Base-by-base conservation (phyloP, 192 early-diverging fungal species). In the Entomortierella beljakovae region DNA sequence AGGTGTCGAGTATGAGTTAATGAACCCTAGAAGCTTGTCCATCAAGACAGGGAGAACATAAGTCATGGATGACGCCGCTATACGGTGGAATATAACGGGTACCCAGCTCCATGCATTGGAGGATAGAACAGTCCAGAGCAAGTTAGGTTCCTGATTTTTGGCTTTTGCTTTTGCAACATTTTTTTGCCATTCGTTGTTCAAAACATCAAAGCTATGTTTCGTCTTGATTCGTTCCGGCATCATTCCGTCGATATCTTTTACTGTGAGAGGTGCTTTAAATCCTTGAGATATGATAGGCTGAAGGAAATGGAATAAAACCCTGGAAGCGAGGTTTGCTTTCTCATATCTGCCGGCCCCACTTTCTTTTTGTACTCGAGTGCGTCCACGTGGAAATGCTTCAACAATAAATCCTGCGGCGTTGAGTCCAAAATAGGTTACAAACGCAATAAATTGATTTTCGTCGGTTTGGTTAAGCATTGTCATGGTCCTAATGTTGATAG, bases 401-500 rank as follows among this genome's bases (percentile, higher is more conserved):
- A 79, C n/a, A 9, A 72, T 60, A 22, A 79, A 68, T 32, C 65
- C 55, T 20, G 38, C 20, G 22, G 57, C 18, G 23, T 57, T 77
- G 29, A 79, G 37, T 1, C 53, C 74, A 49, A 82, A 68, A 25
- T 68, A 66, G 50, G 57, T 52, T 32, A 71, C 48, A 50, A 69
- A 82, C 25, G 64, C 49, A n/a, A 51, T 49, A 53, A 70, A 69
- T 33, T 69, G 75, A 9, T 34, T 26, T 35, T 65, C 31, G 6
- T 23, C 0, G 37, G 60, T 65, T 25, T 64, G 55, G 51, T 31
- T 28, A 29, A 55, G 37, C n/a, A 65, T 26, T 2, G 54, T 22
- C 67, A 79, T 79, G 38, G 75, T 79, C 46, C 75, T 66, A 26
- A 79, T 69, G 68, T 69, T 79, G 57, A 79, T 79, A 22, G 75